These are phyloP conservation scores for Purpureocillium lavendulum DNA, from an alignment of 2,329 filamentous ascomycete genomes.

Conservation along the genomic window DNA sequence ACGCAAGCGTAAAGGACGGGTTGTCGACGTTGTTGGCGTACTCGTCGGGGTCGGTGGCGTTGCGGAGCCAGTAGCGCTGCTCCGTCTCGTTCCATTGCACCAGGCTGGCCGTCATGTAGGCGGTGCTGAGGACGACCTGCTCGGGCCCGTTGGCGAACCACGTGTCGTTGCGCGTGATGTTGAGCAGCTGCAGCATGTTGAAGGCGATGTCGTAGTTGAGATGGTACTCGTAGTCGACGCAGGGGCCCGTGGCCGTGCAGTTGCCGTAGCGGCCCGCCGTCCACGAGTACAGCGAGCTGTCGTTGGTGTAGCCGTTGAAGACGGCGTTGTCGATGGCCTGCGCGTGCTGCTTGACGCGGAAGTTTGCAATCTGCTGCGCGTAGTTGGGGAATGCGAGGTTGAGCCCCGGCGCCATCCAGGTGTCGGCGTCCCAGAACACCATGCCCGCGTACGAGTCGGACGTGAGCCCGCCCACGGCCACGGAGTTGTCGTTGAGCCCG, in stretches of 20 bases:
- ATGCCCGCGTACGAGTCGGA: conserved; percentile 20
- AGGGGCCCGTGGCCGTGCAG: conserved; percentile 50
- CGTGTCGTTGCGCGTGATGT: not conserved
- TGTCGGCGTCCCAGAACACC: conserved; percentile 21
- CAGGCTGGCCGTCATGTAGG: not conserved
- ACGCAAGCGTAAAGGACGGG: conserved; percentile 59
- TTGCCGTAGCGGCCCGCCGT: conserved; percentile 59
- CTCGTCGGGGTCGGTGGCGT: conserved; percentile 59
- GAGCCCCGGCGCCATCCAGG: conserved; percentile 18
- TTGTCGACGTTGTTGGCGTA: conserved; percentile 61
- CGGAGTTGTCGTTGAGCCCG: conserved; percentile 20
- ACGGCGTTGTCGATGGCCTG: conserved; percentile 53
- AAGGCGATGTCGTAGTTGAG: conserved; percentile 62
- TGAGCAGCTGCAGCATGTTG: conserved; percentile 38
- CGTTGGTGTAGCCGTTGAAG: conserved; percentile 32
- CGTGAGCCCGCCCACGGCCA: conserved; percentile 16
- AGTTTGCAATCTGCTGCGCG: conserved; percentile 17
- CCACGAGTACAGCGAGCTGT: conserved; percentile 54
- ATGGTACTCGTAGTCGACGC: conserved; percentile 65
- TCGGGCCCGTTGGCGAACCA: not conserved
- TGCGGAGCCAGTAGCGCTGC: not conserved
- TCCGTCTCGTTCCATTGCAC: not conserved
- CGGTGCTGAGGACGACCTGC: conserved; percentile 1
- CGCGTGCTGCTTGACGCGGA: conserved; percentile 15
- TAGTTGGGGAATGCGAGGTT: conserved; percentile 15